phyloP scores from a whole-genome alignment of 2,329 filamentous ascomycete species.

The Tolypocladium guangdongense region DNA sequence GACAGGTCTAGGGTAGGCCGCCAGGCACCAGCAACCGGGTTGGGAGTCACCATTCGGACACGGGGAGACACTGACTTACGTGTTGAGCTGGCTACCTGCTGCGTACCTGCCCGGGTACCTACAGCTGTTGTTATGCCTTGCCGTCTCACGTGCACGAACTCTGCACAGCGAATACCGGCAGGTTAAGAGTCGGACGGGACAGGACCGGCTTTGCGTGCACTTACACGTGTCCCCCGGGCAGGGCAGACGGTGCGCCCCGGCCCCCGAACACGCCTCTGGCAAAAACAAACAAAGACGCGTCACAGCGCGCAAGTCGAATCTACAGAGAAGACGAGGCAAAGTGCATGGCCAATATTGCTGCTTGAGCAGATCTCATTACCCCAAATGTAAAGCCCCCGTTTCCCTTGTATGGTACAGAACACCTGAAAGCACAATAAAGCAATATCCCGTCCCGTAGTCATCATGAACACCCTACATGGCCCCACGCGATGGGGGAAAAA shows the following conservation, averaged over 20 bases:
- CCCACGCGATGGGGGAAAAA: constrained; percentile 5
- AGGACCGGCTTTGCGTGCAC: too few species aligned
- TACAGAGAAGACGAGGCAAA: background rate
- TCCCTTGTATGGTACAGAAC: constrained; percentile 33
- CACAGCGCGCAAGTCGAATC: background rate
- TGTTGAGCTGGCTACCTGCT: background rate
- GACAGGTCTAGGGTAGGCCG: too few species aligned
- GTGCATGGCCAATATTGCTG: constrained; percentile 10
- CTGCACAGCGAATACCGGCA: background rate
- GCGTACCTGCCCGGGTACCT: background rate
- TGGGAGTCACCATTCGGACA: background rate
- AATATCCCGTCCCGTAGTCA: constrained; percentile 30
- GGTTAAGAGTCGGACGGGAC: too few species aligned
- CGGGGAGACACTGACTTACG: background rate
- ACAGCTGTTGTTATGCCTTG: background rate
- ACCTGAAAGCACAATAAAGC: constrained; percentile 28
- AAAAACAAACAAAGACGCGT: background rate
- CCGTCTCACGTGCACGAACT: background rate
- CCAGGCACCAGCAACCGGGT: too few species aligned
- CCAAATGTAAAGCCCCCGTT: constrained; percentile 24
- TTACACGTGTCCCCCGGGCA: too few species aligned
- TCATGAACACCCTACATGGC: constrained; percentile 26
- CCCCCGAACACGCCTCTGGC: too few species aligned
- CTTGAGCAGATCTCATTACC: constrained; percentile 20
- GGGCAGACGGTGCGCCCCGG: too few species aligned